Conservation (phyloP, 2,329 filamentous ascomycete genomes). For the Macrophomina tecta region DNA sequence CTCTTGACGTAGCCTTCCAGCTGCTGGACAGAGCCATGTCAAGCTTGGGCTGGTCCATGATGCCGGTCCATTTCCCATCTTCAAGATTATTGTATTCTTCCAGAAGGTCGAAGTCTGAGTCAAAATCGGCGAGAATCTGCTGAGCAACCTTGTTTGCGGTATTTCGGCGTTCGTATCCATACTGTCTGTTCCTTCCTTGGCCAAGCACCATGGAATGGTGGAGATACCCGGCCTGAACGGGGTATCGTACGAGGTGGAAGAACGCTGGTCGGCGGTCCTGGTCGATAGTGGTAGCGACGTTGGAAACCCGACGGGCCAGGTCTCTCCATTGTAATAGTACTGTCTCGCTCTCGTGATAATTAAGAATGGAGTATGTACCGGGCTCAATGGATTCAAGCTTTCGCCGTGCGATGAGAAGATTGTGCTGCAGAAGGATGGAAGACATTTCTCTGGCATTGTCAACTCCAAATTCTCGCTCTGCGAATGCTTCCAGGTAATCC, state of each 20-base stretch:
- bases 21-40: conserved; percentile 68
- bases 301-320: conserved; percentile 25
- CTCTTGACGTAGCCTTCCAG: conserved; percentile 73
- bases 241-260: conserved; percentile 65
- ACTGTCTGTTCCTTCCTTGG: conserved; percentile 59
- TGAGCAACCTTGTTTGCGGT: conserved; percentile 31
- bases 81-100: conserved; percentile 31
- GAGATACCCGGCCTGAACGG: conserved; percentile 61
- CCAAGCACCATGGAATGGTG: conserved; percentile 40
- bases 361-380: conserved; percentile 31
- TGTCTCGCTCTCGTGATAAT: conserved; percentile 31
- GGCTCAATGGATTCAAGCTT: conserved; percentile 28
- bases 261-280: conserved; percentile 59
- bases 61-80: conserved; percentile 37
- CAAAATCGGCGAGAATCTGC: conserved; percentile 30
- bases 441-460: conserved; percentile 10
- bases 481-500: conserved; percentile 18
- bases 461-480: conserved; percentile 17
- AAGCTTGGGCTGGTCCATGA: conserved; percentile 36
- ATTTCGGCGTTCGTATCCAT: conserved; percentile 46
- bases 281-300: conserved; percentile 44
- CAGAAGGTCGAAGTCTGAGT: conserved; percentile 32
- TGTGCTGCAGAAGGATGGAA: conserved; percentile 21
- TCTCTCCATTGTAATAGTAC: conserved; percentile 28
- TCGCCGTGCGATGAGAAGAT: conserved; percentile 20